A percentile compares a stretch with the other conserved stretches of the same genome.
Evolutionary conservation across 2,329 filamentous ascomycete species (phyloP).

Genomic region (Trichoderma guizhouense): DNA sequence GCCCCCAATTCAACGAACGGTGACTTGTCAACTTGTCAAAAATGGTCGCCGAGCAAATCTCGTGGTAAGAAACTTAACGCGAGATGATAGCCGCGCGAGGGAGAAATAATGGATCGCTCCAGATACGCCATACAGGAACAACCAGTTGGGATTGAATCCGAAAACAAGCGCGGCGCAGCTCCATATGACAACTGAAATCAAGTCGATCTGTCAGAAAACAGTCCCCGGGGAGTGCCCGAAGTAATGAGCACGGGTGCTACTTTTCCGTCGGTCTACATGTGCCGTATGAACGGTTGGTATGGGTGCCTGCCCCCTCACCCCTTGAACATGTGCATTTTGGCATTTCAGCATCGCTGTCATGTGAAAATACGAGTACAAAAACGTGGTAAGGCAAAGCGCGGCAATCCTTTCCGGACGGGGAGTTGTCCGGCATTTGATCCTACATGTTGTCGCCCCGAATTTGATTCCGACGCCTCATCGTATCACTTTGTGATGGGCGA

Average conservation of each 20-base stretch:
- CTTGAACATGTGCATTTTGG: not conserved
- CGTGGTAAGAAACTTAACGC: not conserved
- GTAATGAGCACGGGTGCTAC: not conserved
- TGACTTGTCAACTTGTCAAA: not conserved
- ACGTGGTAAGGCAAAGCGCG: not conserved
- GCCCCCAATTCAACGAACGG: not conserved
- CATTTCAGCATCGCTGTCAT: not conserved
- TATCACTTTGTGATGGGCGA: not conserved
- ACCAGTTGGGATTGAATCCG: slow-evolving; percentile 12
- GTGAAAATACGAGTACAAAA: not conserved
- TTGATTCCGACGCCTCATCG: not conserved
- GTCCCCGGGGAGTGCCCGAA: slow-evolving; percentile 2
- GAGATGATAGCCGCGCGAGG: not conserved
- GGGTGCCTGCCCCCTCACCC: not conserved
- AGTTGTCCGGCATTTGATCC: not conserved
- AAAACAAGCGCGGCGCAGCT: not conserved
- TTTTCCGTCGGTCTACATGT: not conserved
- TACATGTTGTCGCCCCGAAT: not conserved
- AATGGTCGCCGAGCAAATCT: not conserved
- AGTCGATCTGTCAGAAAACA: slow-evolving; percentile 4
- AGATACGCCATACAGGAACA: not conserved
- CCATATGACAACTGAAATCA: not conserved
- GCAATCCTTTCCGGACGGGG: not conserved
- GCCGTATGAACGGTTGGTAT: not conserved
- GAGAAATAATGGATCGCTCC: not conserved